Base-by-base conservation (phyloP, 2,329 filamentous ascomycete species). In the Fusarium poae region DNA sequence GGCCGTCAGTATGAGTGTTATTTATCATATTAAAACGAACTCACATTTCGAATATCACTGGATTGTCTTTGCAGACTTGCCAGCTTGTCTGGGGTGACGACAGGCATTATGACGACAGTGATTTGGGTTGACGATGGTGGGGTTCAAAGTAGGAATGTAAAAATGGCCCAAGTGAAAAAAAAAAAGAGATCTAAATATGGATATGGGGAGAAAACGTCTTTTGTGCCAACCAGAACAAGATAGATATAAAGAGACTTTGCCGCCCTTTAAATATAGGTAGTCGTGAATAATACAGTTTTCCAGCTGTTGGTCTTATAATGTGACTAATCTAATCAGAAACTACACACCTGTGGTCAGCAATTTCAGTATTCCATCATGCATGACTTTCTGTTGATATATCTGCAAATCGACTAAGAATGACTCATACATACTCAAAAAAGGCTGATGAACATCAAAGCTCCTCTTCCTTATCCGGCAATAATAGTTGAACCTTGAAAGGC, bases 21-120 rank as follows among this genome's bases (percentile, higher is more conserved):
- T 20, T 16, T 25, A 12, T 1, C 13, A 16, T 10, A 13, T 13
- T 5, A 10, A 18, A 15, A 29, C 42, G 13, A 43, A 79, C 88
- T 79, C 85, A 97, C 94, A 86, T 99, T 99, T 84, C 96, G 89
- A 78, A 99, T 91, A 80, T 94, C 92, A 71, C 94, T 89, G 73
- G 94, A 89, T 78, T 94, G 91, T 79, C 89, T 89, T 84, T 99
- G 96, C 73, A 99, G 89, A 80, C 90, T 88, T 73, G 96, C 92
- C 77, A 99, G 88, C 85, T 97, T 94, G 73, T 97, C 93, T 68
- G 94, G 89, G 69, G 89, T 91, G 72, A 99, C 93, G 71, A 97
- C 90, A 70, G 96, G 95, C 96, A 99, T 99, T 62, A 76, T 86
- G 80, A 54, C 51, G 61, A 53, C 40, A 43, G 43, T 53, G 45